A percentile compares a stretch with the other conserved stretches of the same genome.
phyloP scores from a whole-genome alignment of 345 rosid species.

The Hirschfeldia incana region DNA sequence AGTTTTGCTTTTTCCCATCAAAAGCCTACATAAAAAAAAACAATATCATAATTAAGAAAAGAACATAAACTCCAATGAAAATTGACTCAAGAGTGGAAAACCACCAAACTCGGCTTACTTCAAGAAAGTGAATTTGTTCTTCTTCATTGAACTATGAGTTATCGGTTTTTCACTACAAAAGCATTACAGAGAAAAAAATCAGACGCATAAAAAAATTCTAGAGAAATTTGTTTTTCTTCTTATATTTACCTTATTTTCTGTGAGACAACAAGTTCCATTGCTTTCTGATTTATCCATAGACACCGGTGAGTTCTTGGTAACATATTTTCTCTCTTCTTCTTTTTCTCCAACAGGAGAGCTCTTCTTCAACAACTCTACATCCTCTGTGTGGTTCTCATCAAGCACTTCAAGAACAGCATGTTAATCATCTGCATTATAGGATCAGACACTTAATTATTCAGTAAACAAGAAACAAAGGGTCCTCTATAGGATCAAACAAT shows the following conservation, averaged over 20 bases:
- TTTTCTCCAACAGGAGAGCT: slow-evolving; percentile 1
- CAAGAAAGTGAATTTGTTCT: slow-evolving; percentile 26
- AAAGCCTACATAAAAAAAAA: neutral
- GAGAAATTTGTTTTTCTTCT: too few relatives aligned
- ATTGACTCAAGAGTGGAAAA: neutral
- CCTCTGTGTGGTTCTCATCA: neutral
- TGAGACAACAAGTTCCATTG: too few relatives aligned
- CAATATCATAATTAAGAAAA: neutral
- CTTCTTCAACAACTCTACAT: slow-evolving; percentile 10
- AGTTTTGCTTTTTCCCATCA: slow-evolving; percentile 21
- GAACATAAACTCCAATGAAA: neutral
- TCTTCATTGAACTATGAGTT: slow-evolving; percentile 1
- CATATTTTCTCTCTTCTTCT: neutral
- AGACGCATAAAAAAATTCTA: too few relatives aligned
- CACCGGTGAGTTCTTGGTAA: too few relatives aligned
- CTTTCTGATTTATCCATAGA: too few relatives aligned
- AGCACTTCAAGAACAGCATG: slow-evolving; percentile 7
- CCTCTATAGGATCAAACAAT: too few relatives aligned
- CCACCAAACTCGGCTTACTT: slow-evolving; percentile 16
- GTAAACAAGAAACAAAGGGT: too few relatives aligned
- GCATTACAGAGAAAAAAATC: too few relatives aligned
- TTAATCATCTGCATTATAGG: slow-evolving; percentile 3
- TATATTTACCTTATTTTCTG: too few relatives aligned
- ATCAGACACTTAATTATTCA: too few relatives aligned
- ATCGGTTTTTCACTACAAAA: neutral